Base-by-base conservation (phyloP, 352 stramenopile species). In the Pythium phragmitis region DNA sequence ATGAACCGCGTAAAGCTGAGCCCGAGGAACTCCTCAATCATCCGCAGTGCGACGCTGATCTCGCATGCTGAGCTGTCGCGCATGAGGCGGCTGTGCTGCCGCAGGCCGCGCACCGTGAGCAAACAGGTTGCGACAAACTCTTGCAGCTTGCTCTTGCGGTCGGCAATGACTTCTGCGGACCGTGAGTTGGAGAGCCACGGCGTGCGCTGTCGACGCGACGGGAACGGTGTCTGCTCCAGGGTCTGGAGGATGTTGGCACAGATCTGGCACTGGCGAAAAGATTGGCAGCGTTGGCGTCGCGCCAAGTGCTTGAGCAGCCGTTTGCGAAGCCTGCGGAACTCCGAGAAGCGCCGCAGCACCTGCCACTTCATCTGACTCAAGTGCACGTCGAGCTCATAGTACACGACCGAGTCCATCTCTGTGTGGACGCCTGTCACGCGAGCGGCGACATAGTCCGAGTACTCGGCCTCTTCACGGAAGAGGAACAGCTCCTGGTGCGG, bases 391-490 rank as follows among this genome's bases (percentile, higher is more conserved):
- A 92, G n/a, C 36, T 84, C 68, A 43, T 92, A 92, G 45, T 80
- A 87, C 13, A 91, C 77, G 17, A 89, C 75, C 12, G 73, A 68
- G 48, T 91, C 75, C 28, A 76, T 65, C 46, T 88, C 71, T 13
- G 72, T 54, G 58, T 89, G 83, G 5, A 75, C 57, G 4, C 77
- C 70, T 0, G 76, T 87, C 43, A 88, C 41, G 8, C 64, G 45
- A 33, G 77, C 75, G 7, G 67, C 70, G 50, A 92, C 60, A 70
- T 92, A 91, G 57, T 92, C 84, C 36, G 84, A 92, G 67, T 92
- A 92, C 66, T 92, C 84, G 23, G 84, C 82, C 57, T 92, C 79
- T 41, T 91, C 81, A 2, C 79, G 81, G 55, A 91, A 87, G 11
- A 89, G 59, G 16, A 72, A 70, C 2, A 89, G 69, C 13, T 85